Evolutionary conservation across 306 rosid genomes (phyloP), one percentile per base, ranked within the genome.

Genomic region (Sphenostylis stenocarpa): DNA sequence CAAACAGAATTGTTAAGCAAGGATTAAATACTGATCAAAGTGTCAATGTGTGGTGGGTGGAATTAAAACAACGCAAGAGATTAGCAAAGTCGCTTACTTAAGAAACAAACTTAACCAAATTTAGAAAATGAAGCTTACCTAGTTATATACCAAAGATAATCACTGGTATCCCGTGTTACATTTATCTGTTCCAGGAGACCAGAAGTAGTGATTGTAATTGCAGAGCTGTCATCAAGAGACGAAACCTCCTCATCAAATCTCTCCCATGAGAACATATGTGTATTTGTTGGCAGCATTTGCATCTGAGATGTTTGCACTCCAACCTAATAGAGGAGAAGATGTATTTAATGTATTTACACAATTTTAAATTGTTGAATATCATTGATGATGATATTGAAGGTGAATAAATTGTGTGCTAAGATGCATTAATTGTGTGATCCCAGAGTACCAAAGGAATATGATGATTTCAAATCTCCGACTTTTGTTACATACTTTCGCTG

Each of bases 101-200:
- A 55, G 34, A 58, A 48, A 72, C 26, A 78, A 80, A 43, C 24
- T 23, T 43, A 53, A 56, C 33, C 45, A 73, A 39, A 87, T 71
- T 53, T 29, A 44, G 45, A 29, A 66, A 81, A 85, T 41, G 48
- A 84, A 63, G 71, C 92, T 87, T 83, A 96, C 99, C 94, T 89
- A 19, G 98, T 89, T 76, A 81, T 92, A 84, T 96, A 96, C 99
- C 99, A 96, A 61, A 96, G 93, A 75, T 96, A 96, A 86, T 96
- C 99, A 52, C 94, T 96, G 76, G 86, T 44, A 84, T 96, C 99
- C 69, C 97, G 80, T 6, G 99, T 96, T 67, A 96, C 96, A 44
- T 96, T 96, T 68, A 96, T 82, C 89, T 96, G 99, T 78, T 96
- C 99, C 84, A 96, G 84, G 80, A 96, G 95, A 86, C 99, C 99